Percentiles rank a stretch among this genome's conserved stretches.
Evolutionary conservation across 495 filamentous ascomycete species (phyloP).

Genomic region (Penicillium flavigenum): DNA sequence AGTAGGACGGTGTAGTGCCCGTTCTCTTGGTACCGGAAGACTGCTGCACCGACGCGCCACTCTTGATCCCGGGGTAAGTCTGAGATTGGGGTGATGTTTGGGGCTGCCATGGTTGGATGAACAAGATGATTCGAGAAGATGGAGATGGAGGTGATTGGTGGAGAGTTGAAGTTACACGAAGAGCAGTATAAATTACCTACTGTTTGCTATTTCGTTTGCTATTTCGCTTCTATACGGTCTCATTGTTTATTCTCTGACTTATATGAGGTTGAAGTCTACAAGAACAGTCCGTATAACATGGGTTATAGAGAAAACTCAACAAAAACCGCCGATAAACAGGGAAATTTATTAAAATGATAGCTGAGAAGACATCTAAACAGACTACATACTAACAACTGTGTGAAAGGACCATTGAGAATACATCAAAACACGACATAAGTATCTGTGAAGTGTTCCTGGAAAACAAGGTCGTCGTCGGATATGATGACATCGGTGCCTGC

Average conservation of each 20-base stretch:
- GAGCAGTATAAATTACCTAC: neutral
- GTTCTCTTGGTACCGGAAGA: neutral
- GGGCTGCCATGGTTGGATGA: neutral
- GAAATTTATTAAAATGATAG: too few species aligned
- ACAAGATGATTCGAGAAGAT: neutral
- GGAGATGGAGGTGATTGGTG: neutral
- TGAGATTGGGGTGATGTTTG: neutral
- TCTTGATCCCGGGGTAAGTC: neutral
- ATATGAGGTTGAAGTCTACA: too few species aligned
- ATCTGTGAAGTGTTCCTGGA: neutral
- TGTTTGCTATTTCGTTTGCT: neutral
- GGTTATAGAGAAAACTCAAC: too few species aligned
- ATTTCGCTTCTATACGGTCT: neutral
- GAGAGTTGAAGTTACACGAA: neutral
- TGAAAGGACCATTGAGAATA: too few species aligned
- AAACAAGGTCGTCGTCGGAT: neutral
- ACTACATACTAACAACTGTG: too few species aligned
- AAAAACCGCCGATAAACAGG: too few species aligned
- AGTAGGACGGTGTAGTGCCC: neutral
- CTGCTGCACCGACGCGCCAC: neutral
- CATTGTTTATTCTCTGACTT: neutral
- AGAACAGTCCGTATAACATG: too few species aligned
- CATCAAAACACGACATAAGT: too few species aligned
- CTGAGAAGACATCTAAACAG: too few species aligned
- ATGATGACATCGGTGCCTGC: slow-evolving; percentile 3